These are phyloP conservation scores for Coprinellus aureogranulatus DNA, from an alignment of 768 basidiomycete species.

Conservation along the genomic window DNA sequence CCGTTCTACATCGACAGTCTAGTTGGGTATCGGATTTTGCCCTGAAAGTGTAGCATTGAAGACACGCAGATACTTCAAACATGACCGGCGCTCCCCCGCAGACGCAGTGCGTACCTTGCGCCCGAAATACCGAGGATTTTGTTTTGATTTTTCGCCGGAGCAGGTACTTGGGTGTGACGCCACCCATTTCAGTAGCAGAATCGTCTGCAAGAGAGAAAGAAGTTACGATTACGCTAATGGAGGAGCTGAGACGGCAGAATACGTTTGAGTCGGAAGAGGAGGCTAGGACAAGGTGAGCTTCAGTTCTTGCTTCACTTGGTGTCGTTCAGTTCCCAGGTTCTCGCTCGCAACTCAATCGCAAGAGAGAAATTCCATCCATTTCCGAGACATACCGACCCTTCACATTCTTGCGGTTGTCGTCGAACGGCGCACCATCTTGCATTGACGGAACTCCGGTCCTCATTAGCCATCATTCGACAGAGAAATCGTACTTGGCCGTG, in stretches of 20 bases:
- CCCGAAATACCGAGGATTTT: not conserved
- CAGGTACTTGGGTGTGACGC: constrained; percentile 80
- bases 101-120: not conserved
- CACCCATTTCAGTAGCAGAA: constrained; percentile 75
- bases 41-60: too few species aligned
- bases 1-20: too few species aligned
- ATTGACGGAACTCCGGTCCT: not conserved
- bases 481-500: constrained; percentile 88
- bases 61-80: not conserved
- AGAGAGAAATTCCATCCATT: too few species aligned
- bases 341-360: too few species aligned
- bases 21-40: too few species aligned
- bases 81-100: not conserved
- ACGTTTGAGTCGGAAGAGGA: constrained; percentile 91
- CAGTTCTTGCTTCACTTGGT: constrained; percentile 1
- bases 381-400: too few species aligned
- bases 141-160: constrained; percentile 6
- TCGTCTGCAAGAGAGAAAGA: constrained; percentile 79
- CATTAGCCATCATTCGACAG: constrained; percentile 39
- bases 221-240: constrained; percentile 82
- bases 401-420: too few species aligned
- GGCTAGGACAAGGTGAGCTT: constrained; percentile 76
- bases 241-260: constrained; percentile 81
- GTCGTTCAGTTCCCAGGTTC: not conserved
- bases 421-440: not conserved